A percentile compares a stretch with the other conserved stretches of the same genome.
Conservation (phyloP, 1,284 basidiomycete genomes). For the Marasmius sp. region DNA sequence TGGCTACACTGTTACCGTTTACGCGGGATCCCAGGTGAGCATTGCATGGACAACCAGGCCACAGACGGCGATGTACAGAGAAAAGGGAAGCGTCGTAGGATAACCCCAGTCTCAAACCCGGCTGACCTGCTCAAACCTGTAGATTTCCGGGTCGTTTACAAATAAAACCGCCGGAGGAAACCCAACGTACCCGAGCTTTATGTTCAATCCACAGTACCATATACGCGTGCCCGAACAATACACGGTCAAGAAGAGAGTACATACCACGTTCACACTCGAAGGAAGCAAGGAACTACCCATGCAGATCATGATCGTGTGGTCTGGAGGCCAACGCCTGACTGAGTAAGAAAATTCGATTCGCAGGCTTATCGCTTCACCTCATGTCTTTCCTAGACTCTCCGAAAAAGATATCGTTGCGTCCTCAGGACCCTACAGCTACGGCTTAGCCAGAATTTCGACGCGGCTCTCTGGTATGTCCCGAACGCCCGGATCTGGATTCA, state of each 20-base stretch:
- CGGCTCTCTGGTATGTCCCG: conserved; percentile 55
- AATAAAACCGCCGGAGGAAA: conserved; percentile 84
- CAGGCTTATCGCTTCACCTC: neutral
- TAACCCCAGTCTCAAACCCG: neutral
- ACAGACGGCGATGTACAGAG: conserved; percentile 39
- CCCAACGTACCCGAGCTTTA: conserved; percentile 74
- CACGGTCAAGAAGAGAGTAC: conserved; percentile 32
- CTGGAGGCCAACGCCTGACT: conserved; percentile 67
- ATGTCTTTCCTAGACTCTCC: conserved; percentile 40
- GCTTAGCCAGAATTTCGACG: conserved; percentile 59
- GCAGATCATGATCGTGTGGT: conserved; percentile 78
- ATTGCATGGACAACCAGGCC: conserved; percentile 52
- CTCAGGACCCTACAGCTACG: conserved; percentile 84
- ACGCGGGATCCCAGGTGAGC: conserved; percentile 37
- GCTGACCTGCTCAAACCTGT: neutral
- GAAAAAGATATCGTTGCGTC: conserved; percentile 70
- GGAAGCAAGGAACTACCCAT: conserved; percentile 70
- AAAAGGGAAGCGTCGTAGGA: conserved; percentile 35
- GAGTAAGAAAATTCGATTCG: conserved; percentile 52
- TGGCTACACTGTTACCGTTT: conserved; percentile 65
- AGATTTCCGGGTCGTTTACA: conserved; percentile 68
- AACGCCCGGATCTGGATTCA: neutral
- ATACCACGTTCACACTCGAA: conserved; percentile 52
- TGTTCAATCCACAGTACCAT: conserved; percentile 89
- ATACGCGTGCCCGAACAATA: conserved; percentile 48